Conservation (phyloP, 306 rosid species). For the Prunus davidiana region DNA sequence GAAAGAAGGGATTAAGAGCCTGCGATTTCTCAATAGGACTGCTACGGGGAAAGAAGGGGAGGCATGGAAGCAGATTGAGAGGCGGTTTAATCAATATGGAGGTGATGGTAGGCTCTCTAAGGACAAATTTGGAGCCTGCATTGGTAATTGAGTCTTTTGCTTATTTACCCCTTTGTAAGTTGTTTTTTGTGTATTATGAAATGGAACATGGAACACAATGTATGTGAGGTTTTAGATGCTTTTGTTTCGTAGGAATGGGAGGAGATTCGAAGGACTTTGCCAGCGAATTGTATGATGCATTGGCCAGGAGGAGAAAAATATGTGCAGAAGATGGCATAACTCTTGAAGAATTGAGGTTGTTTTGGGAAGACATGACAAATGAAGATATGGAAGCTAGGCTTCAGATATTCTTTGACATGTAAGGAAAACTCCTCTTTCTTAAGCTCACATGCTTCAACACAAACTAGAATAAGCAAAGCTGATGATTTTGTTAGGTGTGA, state of each 20-base stretch:
- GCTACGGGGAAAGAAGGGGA: conserved; percentile 66
- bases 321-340: conserved; percentile 40
- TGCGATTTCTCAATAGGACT: conserved; percentile 70
- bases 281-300: conserved; percentile 64
- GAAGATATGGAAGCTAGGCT: conserved; percentile 73
- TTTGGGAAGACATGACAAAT: conserved; percentile 87
- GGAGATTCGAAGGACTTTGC: conserved; percentile 86
- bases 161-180: neutral
- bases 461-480: conserved; percentile 19
- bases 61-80: conserved; percentile 64
- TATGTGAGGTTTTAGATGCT: neutral
- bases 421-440: conserved; percentile 8
- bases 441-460: neutral
- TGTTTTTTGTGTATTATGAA: neutral
- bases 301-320: conserved; percentile 60
- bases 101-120: conserved; percentile 45
- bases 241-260: conserved; percentile 67
- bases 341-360: conserved; percentile 42
- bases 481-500: conserved; percentile 65
- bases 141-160: conserved; percentile 39
- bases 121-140: conserved; percentile 77
- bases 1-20: conserved; percentile 58
- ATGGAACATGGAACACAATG: neutral
- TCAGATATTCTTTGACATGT: conserved; percentile 95
- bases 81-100: conserved; percentile 47